Evolutionary conservation across 306 rosid genomes (phyloP), one percentile per base, ranked within the genome.

Genomic region (Biancaea sappan): DNA sequence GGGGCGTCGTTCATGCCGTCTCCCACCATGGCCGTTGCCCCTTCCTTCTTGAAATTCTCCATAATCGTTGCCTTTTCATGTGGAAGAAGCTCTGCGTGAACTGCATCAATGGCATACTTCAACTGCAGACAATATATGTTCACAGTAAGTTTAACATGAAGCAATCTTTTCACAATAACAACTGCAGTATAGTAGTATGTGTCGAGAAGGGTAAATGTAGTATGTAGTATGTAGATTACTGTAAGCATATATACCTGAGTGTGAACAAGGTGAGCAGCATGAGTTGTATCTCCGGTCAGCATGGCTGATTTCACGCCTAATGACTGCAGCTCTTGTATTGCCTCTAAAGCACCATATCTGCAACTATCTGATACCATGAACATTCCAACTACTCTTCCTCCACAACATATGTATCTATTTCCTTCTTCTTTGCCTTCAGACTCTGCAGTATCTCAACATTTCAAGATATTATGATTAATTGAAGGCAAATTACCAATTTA

Each of bases 1-100:
- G 94, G 97, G 16, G 97, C 97, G 16, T 93, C 98, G 11, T 94
- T 94, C 11, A 94, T 28, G 43, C 98, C 98, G 46, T 94, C 98
- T 59, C 97, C 98, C 25, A 89, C 52, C 98, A 94, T 91, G 11
- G 91, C 93, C 67, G 81, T 89, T 16, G 59, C 72, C 56, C 97
- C 97, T 44, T 86, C 88, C 41, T 43, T 81, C 67, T 91, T 89
- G 11, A 91, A 86, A 51, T 78, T 86, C 7, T 69, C 75, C 62
- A 94, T 82, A 22, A 89, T 77, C 74, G 37, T 67, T 13, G 88
- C 88, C 83, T 94, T 94, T 25, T 94, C 92, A 61, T 84, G 88
- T 0, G 97, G 98, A 64, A 94, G 81, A 79, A 94, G 97, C 65
- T 91, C 98, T 18, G 96, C 92, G 34, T 74, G 92, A 46, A 91